Evolutionary conservation across 106 monocot species (phyloP).

Genomic region (Allium fistulosum): DNA sequence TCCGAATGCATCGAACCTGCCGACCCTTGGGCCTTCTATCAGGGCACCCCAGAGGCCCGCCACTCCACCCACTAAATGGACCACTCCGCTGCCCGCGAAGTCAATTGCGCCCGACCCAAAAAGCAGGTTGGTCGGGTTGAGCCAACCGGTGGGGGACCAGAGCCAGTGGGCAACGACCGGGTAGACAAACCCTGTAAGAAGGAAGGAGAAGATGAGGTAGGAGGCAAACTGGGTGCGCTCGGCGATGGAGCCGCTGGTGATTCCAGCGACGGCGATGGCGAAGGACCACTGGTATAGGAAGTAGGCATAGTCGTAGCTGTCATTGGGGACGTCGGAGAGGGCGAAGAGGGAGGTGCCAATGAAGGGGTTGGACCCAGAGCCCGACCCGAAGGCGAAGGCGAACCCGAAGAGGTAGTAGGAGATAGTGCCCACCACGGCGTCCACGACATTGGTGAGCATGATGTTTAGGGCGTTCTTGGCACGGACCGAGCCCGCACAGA

Average conservation of each 20-base stretch:
- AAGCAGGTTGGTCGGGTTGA: conserved; percentile 7
- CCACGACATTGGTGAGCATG: conserved; percentile 30
- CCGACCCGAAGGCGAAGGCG: conserved; percentile 20
- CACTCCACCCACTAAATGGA: conserved; percentile 39
- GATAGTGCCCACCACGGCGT: conserved; percentile 18
- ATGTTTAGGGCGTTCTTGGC: conserved; percentile 82
- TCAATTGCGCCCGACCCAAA: conserved; percentile 50
- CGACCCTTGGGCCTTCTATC: conserved; percentile 35
- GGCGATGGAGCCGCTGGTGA: conserved; percentile 61
- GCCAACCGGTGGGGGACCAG: conserved; percentile 54
- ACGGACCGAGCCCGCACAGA: conserved; percentile 89
- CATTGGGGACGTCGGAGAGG: conserved; percentile 21
- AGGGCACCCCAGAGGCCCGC: conserved; percentile 38
- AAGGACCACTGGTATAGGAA: conserved; percentile 74
- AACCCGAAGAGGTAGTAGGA: conserved; percentile 29
- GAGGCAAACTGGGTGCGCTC: conserved; percentile 64
- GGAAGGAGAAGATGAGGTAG: conserved; percentile 49
- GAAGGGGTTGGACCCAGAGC: conserved; percentile 35
- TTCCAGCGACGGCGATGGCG: conserved; percentile 64
- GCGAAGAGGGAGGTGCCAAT: conserved; percentile 45
- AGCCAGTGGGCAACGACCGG: conserved; percentile 64
- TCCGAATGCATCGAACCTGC: conserved; percentile 35
- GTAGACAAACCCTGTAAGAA: conserved; percentile 60
- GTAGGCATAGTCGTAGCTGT: conserved; percentile 40
- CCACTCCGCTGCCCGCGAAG: conserved; percentile 50